phyloP scores from a whole-genome alignment of 2,329 filamentous ascomycete genomes.

The Pyrenophora teres region DNA sequence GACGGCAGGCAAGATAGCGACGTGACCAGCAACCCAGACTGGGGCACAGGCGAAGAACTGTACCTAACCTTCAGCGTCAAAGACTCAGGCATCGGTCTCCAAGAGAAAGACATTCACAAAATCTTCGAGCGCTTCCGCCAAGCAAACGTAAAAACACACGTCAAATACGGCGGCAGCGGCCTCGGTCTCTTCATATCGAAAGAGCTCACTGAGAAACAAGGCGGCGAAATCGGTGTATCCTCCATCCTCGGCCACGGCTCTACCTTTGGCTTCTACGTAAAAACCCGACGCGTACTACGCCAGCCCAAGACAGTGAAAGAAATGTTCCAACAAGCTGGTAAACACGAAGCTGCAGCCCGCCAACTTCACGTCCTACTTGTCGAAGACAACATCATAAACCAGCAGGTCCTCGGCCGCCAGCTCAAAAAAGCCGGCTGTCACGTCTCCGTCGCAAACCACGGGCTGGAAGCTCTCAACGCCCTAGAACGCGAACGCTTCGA shows the following conservation, averaged over 20 bases:
- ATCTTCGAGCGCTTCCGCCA: slow-evolving; percentile 46
- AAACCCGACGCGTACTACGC: slow-evolving; percentile 33
- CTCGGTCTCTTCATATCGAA: slow-evolving; percentile 54
- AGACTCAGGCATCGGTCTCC: slow-evolving; percentile 51
- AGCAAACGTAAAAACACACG: slow-evolving; percentile 44
- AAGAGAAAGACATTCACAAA: slow-evolving; percentile 46
- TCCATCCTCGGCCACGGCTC: slow-evolving; percentile 45
- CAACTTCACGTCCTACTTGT: slow-evolving; percentile 42
- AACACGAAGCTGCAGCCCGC: background rate
- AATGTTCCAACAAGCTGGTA: slow-evolving; percentile 9
- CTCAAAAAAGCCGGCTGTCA: slow-evolving; percentile 41
- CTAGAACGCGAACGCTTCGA: slow-evolving; percentile 39
- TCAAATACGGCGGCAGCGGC: slow-evolving; percentile 52
- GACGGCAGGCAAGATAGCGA: slow-evolving; percentile 26
- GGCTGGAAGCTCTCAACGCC: slow-evolving; percentile 43
- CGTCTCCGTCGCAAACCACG: slow-evolving; percentile 43
- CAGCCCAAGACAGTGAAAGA: slow-evolving; percentile 12
- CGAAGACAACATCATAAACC: slow-evolving; percentile 49
- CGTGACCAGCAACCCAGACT: slow-evolving; percentile 38
- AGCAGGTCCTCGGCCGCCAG: slow-evolving; percentile 44
- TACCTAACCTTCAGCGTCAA: slow-evolving; percentile 47
- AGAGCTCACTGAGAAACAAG: slow-evolving; percentile 52
- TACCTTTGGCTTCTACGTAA: slow-evolving; percentile 54
- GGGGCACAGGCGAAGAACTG: slow-evolving; percentile 46
- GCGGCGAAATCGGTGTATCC: slow-evolving; percentile 53